Percentiles rank a stretch among this genome's conserved stretches.
phyloP scores from a whole-genome alignment of 208 protist species.

The Hexamita inflata region DNA sequence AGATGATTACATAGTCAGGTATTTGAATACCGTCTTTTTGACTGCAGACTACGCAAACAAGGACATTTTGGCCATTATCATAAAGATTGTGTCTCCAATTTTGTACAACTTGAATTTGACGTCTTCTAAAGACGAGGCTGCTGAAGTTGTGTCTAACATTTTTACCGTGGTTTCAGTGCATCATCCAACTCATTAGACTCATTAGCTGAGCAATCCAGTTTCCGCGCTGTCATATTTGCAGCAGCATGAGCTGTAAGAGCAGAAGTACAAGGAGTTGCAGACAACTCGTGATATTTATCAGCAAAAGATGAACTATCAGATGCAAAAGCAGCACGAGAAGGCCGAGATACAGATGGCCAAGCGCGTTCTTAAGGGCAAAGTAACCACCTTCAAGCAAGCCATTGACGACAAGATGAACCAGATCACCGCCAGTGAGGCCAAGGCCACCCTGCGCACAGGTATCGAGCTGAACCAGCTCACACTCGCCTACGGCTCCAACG shows the following conservation, averaged over 20 bases:
- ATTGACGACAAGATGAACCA: no score
- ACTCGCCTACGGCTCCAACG: constrained; percentile 24
- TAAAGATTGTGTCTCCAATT: not conserved
- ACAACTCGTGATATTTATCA: not conserved
- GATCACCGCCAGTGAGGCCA: no score
- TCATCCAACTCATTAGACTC: not conserved
- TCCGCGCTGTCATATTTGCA: not conserved
- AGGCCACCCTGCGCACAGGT: no score
- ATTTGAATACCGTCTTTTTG: not conserved
- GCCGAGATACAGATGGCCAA: not conserved
- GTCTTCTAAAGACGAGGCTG: constrained; percentile 1
- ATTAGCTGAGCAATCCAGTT: not conserved
- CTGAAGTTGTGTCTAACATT: not conserved
- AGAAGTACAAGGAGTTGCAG: not conserved
- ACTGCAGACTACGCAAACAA: not conserved
- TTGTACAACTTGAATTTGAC: not conserved
- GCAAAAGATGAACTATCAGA: constrained; percentile 4
- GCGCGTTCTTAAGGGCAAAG: not conserved
- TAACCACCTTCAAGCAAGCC: not conserved
- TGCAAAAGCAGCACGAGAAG: not conserved
- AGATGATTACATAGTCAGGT: not conserved
- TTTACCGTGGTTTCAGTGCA: not conserved
- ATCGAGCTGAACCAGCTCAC: constrained; percentile 21
- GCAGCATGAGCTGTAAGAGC: not conserved
- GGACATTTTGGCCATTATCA: not conserved